phyloP scores from a whole-genome alignment of 192 early-diverging fungal species.

The Funneliformis mosseae region DNA sequence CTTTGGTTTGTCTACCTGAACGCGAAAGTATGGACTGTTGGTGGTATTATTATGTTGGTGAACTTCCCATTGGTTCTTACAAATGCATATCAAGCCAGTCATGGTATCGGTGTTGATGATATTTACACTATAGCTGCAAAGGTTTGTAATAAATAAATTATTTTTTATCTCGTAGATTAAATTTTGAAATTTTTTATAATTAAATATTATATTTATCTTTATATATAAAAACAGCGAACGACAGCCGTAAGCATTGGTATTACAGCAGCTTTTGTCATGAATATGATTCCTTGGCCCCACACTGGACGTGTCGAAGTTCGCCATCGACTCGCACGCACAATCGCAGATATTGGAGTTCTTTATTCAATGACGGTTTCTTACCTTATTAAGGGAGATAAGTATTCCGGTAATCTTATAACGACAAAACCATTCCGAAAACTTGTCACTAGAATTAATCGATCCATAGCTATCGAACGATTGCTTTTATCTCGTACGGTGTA shows the following conservation, averaged over 20 bases:
- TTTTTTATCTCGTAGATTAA: not conserved
- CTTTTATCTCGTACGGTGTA: slow-evolving; percentile 44
- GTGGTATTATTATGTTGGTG: slow-evolving; percentile 42
- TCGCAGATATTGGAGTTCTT: slow-evolving; percentile 39
- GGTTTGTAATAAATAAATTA: not conserved
- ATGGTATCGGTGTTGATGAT: slow-evolving; percentile 34
- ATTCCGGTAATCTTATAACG: not conserved
- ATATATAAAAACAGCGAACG: slow-evolving; percentile 35
- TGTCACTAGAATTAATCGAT: slow-evolving; percentile 36
- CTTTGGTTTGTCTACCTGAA: slow-evolving; percentile 40
- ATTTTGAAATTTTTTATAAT: not conserved
- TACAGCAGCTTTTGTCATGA: slow-evolving; percentile 37
- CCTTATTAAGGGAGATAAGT: slow-evolving; percentile 30
- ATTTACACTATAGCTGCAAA: not conserved
- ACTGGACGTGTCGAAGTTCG: slow-evolving; percentile 44
- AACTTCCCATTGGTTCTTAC: slow-evolving; percentile 36
- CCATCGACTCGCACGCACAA: slow-evolving; percentile 37
- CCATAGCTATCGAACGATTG: slow-evolving; percentile 37
- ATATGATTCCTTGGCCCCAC: slow-evolving; percentile 37
- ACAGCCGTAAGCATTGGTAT: slow-evolving; percentile 39
- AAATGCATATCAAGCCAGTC: slow-evolving; percentile 36
- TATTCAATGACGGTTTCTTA: slow-evolving; percentile 42
- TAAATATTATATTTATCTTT: not conserved
- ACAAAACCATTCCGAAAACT: slow-evolving; percentile 38
- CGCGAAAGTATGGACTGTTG: slow-evolving; percentile 39